Conservation (phyloP, 2,329 filamentous ascomycete species). For the Cucurbitaria berberidis region DNA sequence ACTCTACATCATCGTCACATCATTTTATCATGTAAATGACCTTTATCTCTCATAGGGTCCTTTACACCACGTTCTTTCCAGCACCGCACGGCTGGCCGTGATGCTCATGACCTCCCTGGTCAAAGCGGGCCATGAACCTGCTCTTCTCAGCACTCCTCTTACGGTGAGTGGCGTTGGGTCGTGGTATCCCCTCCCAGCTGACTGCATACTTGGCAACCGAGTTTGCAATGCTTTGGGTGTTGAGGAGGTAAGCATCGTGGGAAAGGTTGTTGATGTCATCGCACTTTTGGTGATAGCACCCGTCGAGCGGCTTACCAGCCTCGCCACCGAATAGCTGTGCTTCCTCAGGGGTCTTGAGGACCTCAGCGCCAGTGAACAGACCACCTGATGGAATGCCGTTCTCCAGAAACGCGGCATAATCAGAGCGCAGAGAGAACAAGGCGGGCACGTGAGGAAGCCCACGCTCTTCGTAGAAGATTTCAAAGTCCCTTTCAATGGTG, state of each 20-base stretch:
- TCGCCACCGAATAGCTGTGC: conserved; percentile 46
- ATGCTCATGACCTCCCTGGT: conserved; percentile 36
- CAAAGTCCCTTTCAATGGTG: conserved; percentile 45
- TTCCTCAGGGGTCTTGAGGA: conserved; percentile 48
- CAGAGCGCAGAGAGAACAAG: conserved; percentile 48
- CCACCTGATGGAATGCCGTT: conserved; percentile 50
- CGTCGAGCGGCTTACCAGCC: conserved; percentile 47
- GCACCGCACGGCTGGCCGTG: conserved; percentile 31
- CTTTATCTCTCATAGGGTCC: neutral
- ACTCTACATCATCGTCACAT: neutral
- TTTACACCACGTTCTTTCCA: conserved; percentile 26
- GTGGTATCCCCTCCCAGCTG: conserved; percentile 46
- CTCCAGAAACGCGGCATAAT: conserved; percentile 51
- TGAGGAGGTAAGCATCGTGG: conserved; percentile 46
- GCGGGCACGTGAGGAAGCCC: conserved; percentile 42
- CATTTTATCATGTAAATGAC: neutral
- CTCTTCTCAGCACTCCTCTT: conserved; percentile 39
- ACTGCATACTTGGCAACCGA: conserved; percentile 47
- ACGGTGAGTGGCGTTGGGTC: conserved; percentile 31
- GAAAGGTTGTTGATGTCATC: conserved; percentile 48
- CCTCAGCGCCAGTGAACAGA: conserved; percentile 51
- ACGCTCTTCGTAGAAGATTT: conserved; percentile 45
- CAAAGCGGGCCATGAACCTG: conserved; percentile 30
- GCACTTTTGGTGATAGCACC: conserved; percentile 48
- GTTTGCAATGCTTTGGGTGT: conserved; percentile 49